Percentiles rank a stretch among this genome's conserved stretches.
Conservation (phyloP, 1,284 basidiomycete genomes). For the Puccinia coronata region DNA sequence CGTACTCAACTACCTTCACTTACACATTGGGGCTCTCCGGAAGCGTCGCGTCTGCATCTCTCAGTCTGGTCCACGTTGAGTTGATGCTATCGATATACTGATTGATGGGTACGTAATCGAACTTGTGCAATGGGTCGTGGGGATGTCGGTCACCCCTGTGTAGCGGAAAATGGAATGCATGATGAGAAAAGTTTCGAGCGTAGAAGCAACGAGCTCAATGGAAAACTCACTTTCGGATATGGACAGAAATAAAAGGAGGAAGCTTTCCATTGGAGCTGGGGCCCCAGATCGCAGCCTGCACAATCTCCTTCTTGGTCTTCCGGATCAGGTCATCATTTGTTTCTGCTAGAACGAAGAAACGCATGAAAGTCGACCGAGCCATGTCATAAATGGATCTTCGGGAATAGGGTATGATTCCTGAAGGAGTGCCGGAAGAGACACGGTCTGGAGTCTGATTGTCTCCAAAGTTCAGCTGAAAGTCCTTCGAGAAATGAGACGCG, state of each 20-base stretch:
- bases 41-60: conserved; percentile 9
- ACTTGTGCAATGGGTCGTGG: conserved; percentile 33
- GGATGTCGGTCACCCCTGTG: conserved; percentile 47
- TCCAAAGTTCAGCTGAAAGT: conserved; percentile 23
- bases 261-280: conserved; percentile 4
- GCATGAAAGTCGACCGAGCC: conserved; percentile 24
- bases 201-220: background rate
- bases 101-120: conserved; percentile 44
- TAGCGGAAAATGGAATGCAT: background rate
- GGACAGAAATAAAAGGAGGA: conserved; percentile 45
- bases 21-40: conserved; percentile 45
- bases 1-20: background rate
- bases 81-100: conserved; percentile 43
- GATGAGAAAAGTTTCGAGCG: background rate
- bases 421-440: background rate
- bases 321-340: conserved; percentile 27
- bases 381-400: conserved; percentile 43
- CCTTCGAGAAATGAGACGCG: conserved; percentile 32
- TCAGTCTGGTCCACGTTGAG: conserved; percentile 36
- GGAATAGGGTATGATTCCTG: conserved; percentile 30
- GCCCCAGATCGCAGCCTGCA: conserved; percentile 27
- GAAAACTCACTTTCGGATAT: conserved; percentile 47
- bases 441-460: conserved; percentile 11
- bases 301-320: conserved; percentile 36
- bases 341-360: conserved; percentile 16